phyloP scores from a whole-genome alignment of 768 basidiomycete genomes.

The Mycena rebaudengoi region DNA sequence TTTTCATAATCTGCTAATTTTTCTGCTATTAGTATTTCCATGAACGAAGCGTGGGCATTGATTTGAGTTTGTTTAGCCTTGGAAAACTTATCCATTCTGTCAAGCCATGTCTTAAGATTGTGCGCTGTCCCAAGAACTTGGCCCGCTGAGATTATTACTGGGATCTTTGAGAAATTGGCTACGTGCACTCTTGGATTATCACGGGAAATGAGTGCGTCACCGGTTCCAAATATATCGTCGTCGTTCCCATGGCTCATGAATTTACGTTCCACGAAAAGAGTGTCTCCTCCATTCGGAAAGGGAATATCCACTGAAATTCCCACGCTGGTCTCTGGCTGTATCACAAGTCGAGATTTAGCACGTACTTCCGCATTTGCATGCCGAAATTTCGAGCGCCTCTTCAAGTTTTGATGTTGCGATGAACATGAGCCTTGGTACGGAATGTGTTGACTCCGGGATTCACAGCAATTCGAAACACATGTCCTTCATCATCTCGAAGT shows the following conservation, averaged over 20 bases:
- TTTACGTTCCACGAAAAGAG: constrained; percentile 25
- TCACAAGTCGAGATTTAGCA: constrained; percentile 7
- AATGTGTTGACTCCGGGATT: background rate
- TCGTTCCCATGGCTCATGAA: constrained; percentile 3
- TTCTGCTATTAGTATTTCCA: background rate
- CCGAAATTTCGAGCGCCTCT: background rate
- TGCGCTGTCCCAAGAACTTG: constrained; percentile 19
- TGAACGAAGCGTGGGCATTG: background rate
- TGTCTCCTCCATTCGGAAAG: background rate
- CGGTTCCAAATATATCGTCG: constrained; percentile 13
- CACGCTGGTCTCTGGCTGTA: constrained; percentile 26
- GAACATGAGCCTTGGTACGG: background rate
- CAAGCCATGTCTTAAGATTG: constrained; percentile 26
- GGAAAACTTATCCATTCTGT: constrained; percentile 14
- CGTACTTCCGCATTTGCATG: constrained; percentile 8
- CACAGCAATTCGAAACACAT: background rate
- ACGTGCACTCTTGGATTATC: constrained; percentile 6
- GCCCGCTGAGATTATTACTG: constrained; percentile 17
- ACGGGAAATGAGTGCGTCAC: constrained; percentile 24
- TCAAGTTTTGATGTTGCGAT: background rate
- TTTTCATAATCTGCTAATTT: background rate
- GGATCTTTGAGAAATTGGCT: constrained; percentile 13
- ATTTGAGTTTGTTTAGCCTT: background rate
- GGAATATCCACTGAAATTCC: constrained; percentile 7
- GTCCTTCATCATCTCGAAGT: constrained; percentile 4